phyloP scores from a whole-genome alignment of 75 land plant species.

The Pinus taeda region DNA sequence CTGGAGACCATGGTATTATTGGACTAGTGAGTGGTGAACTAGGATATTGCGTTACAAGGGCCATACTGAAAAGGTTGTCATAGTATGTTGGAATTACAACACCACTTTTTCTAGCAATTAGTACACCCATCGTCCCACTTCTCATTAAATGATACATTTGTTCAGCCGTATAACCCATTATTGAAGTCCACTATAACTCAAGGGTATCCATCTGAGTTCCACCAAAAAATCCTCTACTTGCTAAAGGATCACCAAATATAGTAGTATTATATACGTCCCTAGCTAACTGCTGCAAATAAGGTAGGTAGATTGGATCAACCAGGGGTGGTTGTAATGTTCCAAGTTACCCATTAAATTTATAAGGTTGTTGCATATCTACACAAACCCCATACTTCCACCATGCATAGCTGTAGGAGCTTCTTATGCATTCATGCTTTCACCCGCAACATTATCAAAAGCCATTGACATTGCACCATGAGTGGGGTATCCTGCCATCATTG shows the following conservation, averaged over 20 bases:
- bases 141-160: slow-evolving; percentile 38
- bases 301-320: slow-evolving; percentile 52
- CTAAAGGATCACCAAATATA: slow-evolving; percentile 28
- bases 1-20: slow-evolving; percentile 54
- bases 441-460: slow-evolving; percentile 40
- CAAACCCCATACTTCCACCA: slow-evolving; percentile 33
- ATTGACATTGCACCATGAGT: slow-evolving; percentile 37
- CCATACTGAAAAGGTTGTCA: slow-evolving; percentile 60
- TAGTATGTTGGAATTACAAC: slow-evolving; percentile 34
- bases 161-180: slow-evolving; percentile 40
- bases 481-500: slow-evolving; percentile 51
- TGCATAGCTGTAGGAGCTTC: slow-evolving; percentile 33
- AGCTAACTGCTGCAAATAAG: slow-evolving; percentile 51
- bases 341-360: slow-evolving; percentile 51
- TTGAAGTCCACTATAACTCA: slow-evolving; percentile 39
- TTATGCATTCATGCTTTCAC: slow-evolving; percentile 25
- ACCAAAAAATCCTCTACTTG: slow-evolving; percentile 26
- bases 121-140: slow-evolving; percentile 37
- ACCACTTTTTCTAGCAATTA: slow-evolving; percentile 42
- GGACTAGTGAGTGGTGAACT: slow-evolving; percentile 69
- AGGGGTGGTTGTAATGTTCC: slow-evolving; percentile 40
- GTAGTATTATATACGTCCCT: slow-evolving; percentile 35
- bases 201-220: slow-evolving; percentile 38
- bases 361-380: slow-evolving; percentile 41
- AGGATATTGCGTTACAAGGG: slow-evolving; percentile 54